These are phyloP conservation scores for Diplocarpon rosae DNA, from an alignment of 2,329 filamentous ascomycete species.

Conservation along the genomic window DNA sequence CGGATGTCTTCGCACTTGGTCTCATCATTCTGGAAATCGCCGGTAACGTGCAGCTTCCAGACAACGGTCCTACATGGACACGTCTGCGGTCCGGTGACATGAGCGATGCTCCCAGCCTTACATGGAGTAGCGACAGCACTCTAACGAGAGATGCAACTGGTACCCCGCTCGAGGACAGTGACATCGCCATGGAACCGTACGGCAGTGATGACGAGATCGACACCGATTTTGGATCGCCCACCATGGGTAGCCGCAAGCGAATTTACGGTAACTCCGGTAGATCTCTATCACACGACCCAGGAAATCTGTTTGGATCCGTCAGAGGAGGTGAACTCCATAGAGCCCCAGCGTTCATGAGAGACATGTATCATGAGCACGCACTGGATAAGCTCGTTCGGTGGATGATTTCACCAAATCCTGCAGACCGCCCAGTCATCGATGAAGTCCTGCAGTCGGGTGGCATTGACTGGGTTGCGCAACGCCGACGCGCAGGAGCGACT, in stretches of 20 bases:
- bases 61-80: slow-evolving; percentile 87
- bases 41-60: slow-evolving; percentile 84
- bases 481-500: slow-evolving; percentile 79
- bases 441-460: slow-evolving; percentile 64
- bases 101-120: slow-evolving; percentile 78
- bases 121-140: slow-evolving; percentile 62
- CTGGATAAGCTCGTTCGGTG: slow-evolving; percentile 75
- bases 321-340: slow-evolving; percentile 46
- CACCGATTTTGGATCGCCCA: slow-evolving; percentile 30
- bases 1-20: slow-evolving; percentile 88
- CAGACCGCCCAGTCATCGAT: slow-evolving; percentile 60
- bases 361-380: slow-evolving; percentile 59
- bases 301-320: slow-evolving; percentile 30
- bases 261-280: slow-evolving; percentile 20
- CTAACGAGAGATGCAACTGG: slow-evolving; percentile 66
- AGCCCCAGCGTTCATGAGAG: slow-evolving; percentile 83
- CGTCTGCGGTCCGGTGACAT: slow-evolving; percentile 82
- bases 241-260: slow-evolving; percentile 23
- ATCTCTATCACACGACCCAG: slow-evolving; percentile 26
- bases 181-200: slow-evolving; percentile 23
- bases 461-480: slow-evolving; percentile 66
- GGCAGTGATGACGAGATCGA: slow-evolving; percentile 32
- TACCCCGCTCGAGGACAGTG: slow-evolving; percentile 41
- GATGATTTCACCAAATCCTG: slow-evolving; percentile 74
- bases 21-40: slow-evolving; percentile 92